These are phyloP conservation scores for Castanea mollissima DNA, from an alignment of 306 rosid species.

Conservation along the genomic window DNA sequence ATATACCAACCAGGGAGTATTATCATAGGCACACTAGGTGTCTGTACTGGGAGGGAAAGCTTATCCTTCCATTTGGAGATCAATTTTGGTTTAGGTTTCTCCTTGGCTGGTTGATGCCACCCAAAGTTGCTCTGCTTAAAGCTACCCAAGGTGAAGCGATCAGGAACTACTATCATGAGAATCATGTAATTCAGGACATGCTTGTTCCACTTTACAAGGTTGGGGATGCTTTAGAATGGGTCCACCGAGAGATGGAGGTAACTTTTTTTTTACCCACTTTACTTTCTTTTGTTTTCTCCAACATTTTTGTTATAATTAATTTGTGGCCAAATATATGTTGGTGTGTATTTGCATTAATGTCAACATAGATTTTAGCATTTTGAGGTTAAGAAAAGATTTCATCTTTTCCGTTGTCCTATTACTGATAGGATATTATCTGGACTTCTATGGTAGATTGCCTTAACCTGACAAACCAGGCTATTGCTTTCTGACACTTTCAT, in stretches of 20 bases:
- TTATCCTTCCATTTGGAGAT: conserved; percentile 93
- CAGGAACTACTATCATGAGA: conserved; percentile 93
- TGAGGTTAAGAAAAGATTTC: too few relatives aligned
- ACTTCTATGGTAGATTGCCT: background rate
- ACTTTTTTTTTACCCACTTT: conserved; percentile 17
- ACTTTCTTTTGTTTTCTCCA: background rate
- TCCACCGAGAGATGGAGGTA: conserved; percentile 97
- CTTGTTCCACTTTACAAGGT: conserved; percentile 92
- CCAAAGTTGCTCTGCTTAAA: conserved; percentile 92
- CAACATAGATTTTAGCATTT: background rate
- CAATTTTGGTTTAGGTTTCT: conserved; percentile 90
- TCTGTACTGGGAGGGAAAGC: conserved; percentile 98
- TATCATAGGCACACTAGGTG: conserved; percentile 98
- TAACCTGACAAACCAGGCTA: background rate
- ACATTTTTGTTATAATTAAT: background rate
- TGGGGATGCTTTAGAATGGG: conserved; percentile 94
- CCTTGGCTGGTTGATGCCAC: conserved; percentile 98
- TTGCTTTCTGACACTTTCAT: background rate
- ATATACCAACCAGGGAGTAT: conserved; percentile 87
- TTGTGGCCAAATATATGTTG: background rate
- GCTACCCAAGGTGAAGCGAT: conserved; percentile 99
- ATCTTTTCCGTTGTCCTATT: background rate
- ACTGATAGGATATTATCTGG: background rate
- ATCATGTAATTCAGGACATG: conserved; percentile 96
- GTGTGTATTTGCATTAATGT: background rate